These are phyloP conservation scores for Coffea eugenioides DNA, from an alignment of 257 asterid genomes.

Conservation along the genomic window DNA sequence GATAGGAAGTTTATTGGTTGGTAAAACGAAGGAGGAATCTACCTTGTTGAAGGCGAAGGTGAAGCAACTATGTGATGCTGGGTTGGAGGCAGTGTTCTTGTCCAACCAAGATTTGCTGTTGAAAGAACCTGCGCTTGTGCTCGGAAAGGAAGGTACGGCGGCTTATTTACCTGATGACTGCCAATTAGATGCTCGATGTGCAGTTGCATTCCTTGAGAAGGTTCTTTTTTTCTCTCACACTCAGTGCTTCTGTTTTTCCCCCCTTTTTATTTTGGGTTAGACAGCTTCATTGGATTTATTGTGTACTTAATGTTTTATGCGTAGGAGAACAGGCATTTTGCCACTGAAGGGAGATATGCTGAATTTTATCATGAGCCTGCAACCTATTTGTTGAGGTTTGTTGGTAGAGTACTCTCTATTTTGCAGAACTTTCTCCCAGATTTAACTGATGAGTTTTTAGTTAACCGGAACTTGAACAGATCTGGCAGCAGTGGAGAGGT, in stretches of 20 bases:
- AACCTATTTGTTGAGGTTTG: conserved; percentile 64
- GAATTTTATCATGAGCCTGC: conserved; percentile 91
- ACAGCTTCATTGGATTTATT: background rate
- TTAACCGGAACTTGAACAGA: conserved; percentile 24
- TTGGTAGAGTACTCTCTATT: conserved; percentile 7
- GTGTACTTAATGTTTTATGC: conserved; percentile 19
- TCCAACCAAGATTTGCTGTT: conserved; percentile 52
- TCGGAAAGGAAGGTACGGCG: conserved; percentile 71
- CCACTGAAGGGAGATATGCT: conserved; percentile 82
- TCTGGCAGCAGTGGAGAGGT: conserved; percentile 62
- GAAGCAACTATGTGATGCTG: conserved; percentile 66
- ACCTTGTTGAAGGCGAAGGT: conserved; percentile 46
- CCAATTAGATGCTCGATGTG: conserved; percentile 71
- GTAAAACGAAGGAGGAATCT: conserved; percentile 67
- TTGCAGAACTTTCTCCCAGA: conserved; percentile 5
- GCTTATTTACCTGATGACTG: conserved; percentile 82
- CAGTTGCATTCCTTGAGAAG: conserved; percentile 76
- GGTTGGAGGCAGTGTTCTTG: conserved; percentile 63
- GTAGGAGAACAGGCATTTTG: conserved; percentile 69
- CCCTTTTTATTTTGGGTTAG: background rate
- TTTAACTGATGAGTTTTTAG: background rate
- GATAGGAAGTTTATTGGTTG: conserved; percentile 85
- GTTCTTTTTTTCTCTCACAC: conserved; percentile 29
- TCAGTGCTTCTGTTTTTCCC: background rate
- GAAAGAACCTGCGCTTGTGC: conserved; percentile 74